A percentile compares a stretch with the other conserved stretches of the same genome.
These are phyloP conservation scores for Stenocarpella maydis DNA, from an alignment of 2,329 filamentous ascomycete genomes.

Conservation along the genomic window DNA sequence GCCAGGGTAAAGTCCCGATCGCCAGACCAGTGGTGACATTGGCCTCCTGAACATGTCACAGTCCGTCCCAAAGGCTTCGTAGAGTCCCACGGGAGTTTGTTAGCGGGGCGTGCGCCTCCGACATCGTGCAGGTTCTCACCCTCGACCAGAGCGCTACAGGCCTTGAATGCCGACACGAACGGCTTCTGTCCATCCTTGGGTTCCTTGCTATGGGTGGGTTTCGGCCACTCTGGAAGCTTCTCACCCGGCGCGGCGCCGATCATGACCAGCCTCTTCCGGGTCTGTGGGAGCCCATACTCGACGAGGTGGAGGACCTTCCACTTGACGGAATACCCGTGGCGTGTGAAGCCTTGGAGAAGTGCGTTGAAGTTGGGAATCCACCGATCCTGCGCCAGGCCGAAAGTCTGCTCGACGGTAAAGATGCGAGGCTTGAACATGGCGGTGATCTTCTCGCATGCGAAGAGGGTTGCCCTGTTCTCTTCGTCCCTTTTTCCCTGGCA, in stretches of 20 bases:
- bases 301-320: conserved; percentile 69
- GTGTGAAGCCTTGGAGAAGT: conserved; percentile 70
- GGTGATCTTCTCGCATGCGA: conserved; percentile 63
- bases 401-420: conserved; percentile 82
- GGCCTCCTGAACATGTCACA: conserved; percentile 71
- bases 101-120: conserved; percentile 35
- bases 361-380: conserved; percentile 65
- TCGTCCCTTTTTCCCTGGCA: conserved; percentile 66
- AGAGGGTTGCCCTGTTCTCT: conserved; percentile 69
- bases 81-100: conserved; percentile 52
- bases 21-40: conserved; percentile 73
- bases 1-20: conserved; percentile 68
- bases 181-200: conserved; percentile 47
- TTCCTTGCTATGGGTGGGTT: conserved; percentile 62
- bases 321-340: conserved; percentile 72
- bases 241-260: conserved; percentile 75
- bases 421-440: conserved; percentile 68
- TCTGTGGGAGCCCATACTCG: conserved; percentile 60
- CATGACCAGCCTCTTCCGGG: conserved; percentile 61
- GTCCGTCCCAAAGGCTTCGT: conserved; percentile 59
- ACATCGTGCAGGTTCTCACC: conserved; percentile 50
- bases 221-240: conserved; percentile 70
- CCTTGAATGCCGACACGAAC: conserved; percentile 55
- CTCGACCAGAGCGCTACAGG: conserved; percentile 47
- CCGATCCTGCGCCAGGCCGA: conserved; percentile 65